phyloP scores from a whole-genome alignment of 257 asterid species.

The Capsicum rhomboideum region DNA sequence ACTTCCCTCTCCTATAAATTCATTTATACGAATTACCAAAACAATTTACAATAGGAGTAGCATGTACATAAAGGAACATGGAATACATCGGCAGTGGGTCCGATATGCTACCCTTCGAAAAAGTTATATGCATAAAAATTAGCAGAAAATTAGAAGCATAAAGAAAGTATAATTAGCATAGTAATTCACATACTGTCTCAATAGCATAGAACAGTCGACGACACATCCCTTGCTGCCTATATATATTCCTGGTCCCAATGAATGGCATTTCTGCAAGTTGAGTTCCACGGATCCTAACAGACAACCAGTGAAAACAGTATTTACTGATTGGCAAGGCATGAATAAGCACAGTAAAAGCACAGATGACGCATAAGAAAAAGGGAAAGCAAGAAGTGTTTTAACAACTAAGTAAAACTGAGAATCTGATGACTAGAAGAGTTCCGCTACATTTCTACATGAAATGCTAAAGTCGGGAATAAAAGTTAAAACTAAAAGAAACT shows the following conservation, averaged over 20 bases:
- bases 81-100: neutral
- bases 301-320: neutral
- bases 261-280: conserved; percentile 23
- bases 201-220: conserved; percentile 13
- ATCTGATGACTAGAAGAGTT: neutral
- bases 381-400: neutral
- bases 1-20: neutral
- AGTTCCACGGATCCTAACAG: conserved; percentile 17
- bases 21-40: neutral
- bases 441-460: neutral
- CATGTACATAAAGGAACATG: neutral
- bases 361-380: neutral
- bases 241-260: conserved; percentile 15
- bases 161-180: neutral
- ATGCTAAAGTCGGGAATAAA: neutral
- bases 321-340: neutral
- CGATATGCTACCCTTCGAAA: neutral
- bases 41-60: neutral
- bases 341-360: neutral
- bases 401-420: neutral
- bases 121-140: neutral
- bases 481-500: neutral
- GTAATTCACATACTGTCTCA: conserved; percentile 6
- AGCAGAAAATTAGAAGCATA: neutral
- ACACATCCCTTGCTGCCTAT: conserved; percentile 26